These are phyloP conservation scores for Streptanthus diversifolius DNA, from an alignment of 345 rosid species.

Conservation along the genomic window DNA sequence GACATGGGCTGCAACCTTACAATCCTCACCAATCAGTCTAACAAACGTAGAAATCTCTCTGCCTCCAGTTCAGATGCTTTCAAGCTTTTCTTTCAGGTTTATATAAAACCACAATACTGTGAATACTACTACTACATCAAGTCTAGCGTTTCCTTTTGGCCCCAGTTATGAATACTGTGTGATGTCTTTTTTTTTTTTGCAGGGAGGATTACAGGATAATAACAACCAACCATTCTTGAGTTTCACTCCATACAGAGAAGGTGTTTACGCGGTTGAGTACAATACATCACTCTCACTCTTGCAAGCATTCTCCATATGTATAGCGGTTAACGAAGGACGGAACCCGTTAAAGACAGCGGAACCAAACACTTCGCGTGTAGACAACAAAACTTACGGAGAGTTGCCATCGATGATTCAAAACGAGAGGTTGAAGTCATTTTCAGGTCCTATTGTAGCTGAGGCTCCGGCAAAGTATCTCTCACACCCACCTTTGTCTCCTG, in stretches of 20 bases:
- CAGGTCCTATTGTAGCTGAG: constrained; percentile 40
- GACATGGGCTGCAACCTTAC: constrained; percentile 80
- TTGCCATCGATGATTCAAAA: constrained; percentile 10
- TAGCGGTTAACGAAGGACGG: constrained; percentile 63
- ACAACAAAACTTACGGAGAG: constrained; percentile 31
- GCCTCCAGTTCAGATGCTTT: constrained; percentile 41
- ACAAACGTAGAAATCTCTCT: constrained; percentile 32
- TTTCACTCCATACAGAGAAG: constrained; percentile 66
- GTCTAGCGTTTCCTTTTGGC: constrained; percentile 3
- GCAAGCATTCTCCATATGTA: constrained; percentile 83
- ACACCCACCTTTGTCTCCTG: constrained; percentile 69
- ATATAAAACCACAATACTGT: not conserved
- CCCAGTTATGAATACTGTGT: not conserved
- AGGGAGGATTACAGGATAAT: constrained; percentile 56
- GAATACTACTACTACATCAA: not conserved
- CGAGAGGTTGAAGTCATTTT: constrained; percentile 31
- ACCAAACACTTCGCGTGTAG: constrained; percentile 21
- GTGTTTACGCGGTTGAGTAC: constrained; percentile 81
- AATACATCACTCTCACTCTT: constrained; percentile 57
- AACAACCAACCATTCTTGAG: constrained; percentile 57
- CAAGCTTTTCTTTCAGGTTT: constrained; percentile 66
- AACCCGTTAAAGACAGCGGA: constrained; percentile 34
- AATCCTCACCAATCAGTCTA: constrained; percentile 48
- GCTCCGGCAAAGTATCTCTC: constrained; percentile 54
- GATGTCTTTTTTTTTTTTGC: constrained; percentile 21